A percentile compares a stretch with the other conserved stretches of the same genome.
Evolutionary conservation across 2,329 filamentous ascomycete species (phyloP).

Genomic region (Xylaria sp.): DNA sequence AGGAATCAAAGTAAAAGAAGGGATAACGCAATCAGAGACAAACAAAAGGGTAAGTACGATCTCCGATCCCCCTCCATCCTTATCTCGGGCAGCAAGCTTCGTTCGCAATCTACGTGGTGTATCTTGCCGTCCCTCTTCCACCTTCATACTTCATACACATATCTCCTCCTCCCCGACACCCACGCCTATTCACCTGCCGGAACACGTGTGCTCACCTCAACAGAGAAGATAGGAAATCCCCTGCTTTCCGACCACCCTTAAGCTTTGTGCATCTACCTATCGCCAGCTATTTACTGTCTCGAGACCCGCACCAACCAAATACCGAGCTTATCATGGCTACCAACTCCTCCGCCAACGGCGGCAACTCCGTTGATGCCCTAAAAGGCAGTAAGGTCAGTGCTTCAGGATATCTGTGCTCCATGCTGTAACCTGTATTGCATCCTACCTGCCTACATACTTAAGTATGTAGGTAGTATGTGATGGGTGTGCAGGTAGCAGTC

Average conservation of each 20-base stretch:
- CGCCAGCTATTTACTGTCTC: conserved; percentile 22
- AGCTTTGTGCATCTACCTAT: conserved; percentile 15
- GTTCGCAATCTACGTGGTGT: conserved; percentile 17
- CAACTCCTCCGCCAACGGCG: conserved; percentile 59
- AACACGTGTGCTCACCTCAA: conserved; percentile 37
- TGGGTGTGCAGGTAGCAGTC: background rate
- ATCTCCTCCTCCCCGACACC: background rate
- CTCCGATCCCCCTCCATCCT: conserved; percentile 2
- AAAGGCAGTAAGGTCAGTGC: conserved; percentile 66
- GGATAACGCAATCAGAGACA: background rate
- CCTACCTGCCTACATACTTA: background rate
- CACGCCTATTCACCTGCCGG: background rate
- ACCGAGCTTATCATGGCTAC: conserved; percentile 54
- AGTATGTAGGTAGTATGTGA: no score
- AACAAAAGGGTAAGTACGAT: background rate
- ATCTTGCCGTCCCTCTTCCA: background rate
- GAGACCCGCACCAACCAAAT: conserved; percentile 32
- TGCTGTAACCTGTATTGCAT: background rate
- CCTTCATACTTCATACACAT: background rate
- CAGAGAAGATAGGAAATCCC: conserved; percentile 32
- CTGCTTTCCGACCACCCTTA: conserved; percentile 31
- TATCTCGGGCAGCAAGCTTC: conserved; percentile 27
- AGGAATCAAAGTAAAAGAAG: background rate
- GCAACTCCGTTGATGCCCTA: conserved; percentile 59
- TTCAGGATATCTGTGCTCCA: background rate